These are phyloP conservation scores for Aspergillus ochraceus DNA, from an alignment of 2,329 filamentous ascomycete species.

Conservation along the genomic window DNA sequence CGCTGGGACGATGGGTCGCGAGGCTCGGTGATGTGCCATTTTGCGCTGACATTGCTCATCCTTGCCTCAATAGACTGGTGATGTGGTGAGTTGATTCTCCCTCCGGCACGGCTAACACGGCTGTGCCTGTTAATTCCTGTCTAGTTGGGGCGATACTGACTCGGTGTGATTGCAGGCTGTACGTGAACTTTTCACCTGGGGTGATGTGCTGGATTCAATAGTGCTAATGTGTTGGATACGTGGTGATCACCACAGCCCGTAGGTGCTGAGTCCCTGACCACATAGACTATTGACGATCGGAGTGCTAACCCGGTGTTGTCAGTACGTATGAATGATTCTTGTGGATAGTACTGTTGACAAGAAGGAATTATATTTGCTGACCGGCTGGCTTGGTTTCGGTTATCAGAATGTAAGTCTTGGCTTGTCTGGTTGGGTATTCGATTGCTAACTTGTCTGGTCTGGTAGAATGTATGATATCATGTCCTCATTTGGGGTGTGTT, in stretches of 20 bases:
- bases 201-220: neutral
- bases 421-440: neutral
- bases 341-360: neutral
- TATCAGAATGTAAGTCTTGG: neutral
- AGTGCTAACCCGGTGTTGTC: neutral
- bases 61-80: conserved; percentile 10
- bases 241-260: neutral
- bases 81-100: conserved; percentile 11
- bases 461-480: neutral
- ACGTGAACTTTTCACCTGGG: neutral
- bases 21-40: neutral
- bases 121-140: neutral
- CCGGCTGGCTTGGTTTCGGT: neutral
- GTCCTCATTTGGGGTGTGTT: neutral
- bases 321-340: neutral
- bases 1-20: no score
- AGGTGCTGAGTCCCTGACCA: neutral
- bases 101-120: neutral
- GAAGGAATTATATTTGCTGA: neutral
- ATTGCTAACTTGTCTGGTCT: neutral
- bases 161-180: neutral
- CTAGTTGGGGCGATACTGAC: neutral
- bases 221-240: neutral
- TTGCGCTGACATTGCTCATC: conserved; percentile 3
- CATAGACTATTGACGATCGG: neutral